phyloP scores from a whole-genome alignment of 2,329 filamentous ascomycete species.

The Xylariales sp. region DNA sequence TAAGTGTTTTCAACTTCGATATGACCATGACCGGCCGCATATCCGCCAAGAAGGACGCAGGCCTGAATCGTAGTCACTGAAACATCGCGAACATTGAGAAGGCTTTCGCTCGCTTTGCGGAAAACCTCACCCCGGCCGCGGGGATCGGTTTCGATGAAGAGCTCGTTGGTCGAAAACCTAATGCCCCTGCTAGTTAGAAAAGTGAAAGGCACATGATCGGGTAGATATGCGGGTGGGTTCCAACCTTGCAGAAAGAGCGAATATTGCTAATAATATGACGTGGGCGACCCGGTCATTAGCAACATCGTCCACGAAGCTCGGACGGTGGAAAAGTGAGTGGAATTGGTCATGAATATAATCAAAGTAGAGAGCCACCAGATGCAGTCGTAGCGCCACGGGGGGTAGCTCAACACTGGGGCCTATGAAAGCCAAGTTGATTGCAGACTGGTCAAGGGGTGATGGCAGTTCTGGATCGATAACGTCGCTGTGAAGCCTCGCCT shows the following conservation, averaged over 20 bases:
- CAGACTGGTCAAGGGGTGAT: not conserved
- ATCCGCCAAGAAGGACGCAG: slow-evolving; percentile 30
- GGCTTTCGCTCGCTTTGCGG: slow-evolving; percentile 15
- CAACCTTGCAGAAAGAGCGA: slow-evolving; percentile 17
- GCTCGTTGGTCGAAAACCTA: slow-evolving; percentile 18
- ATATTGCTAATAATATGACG: slow-evolving; percentile 19
- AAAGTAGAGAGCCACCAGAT: slow-evolving; percentile 27
- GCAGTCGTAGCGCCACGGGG: slow-evolving; percentile 7
- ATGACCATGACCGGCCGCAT: slow-evolving; percentile 28
- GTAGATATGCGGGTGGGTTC: not conserved
- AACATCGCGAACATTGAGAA: slow-evolving; percentile 29
- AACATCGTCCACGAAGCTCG: slow-evolving; percentile 19
- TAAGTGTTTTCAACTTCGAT: slow-evolving; percentile 31
- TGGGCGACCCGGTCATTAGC: slow-evolving; percentile 13
- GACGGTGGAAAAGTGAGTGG: slow-evolving; percentile 27
- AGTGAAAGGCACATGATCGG: not conserved
- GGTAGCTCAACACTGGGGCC: slow-evolving; percentile 5
- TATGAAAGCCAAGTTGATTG: not conserved
- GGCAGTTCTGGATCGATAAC: not conserved
- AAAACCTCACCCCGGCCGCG: slow-evolving; percentile 16
- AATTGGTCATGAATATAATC: slow-evolving; percentile 27
- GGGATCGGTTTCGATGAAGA: slow-evolving; percentile 14
- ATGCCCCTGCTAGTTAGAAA: not conserved
- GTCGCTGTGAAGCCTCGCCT: slow-evolving; percentile 4
- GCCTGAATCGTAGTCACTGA: slow-evolving; percentile 32